Evolutionary conservation across 371 early-diverging fungal genomes (phyloP).

Genomic region (Parasitella parasitica): DNA sequence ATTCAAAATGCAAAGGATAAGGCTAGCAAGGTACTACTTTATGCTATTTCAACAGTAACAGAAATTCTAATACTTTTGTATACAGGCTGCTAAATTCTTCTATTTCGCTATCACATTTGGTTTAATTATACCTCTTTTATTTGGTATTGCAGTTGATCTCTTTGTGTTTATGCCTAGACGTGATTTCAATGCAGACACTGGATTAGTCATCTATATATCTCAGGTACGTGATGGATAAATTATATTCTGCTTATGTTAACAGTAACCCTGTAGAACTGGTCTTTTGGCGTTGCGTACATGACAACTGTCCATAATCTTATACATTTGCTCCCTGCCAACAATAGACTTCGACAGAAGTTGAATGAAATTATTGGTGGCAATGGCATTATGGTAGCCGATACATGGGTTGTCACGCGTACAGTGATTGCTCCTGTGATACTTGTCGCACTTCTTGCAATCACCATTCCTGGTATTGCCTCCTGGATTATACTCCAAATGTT

Average conservation of each 20-base stretch:
- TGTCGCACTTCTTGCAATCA: constrained; percentile 16
- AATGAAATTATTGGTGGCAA: constrained; percentile 28
- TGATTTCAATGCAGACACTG: constrained; percentile 30
- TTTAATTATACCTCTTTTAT: constrained; percentile 51
- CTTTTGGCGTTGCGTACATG: constrained; percentile 58
- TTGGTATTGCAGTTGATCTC: constrained; percentile 58
- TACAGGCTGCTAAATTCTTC: constrained; percentile 12
- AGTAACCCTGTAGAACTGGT: constrained; percentile 49
- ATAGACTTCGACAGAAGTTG: constrained; percentile 33
- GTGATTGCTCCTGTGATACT: constrained; percentile 34
- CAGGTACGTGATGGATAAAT: too few relatives aligned
- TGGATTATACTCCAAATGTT: constrained; percentile 19
- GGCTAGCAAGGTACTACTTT: constrained; percentile 1
- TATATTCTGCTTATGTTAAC: neutral
- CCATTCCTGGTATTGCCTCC: constrained; percentile 18
- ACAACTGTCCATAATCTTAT: constrained; percentile 51
- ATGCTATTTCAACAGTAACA: neutral
- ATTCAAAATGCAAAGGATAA: constrained; percentile 11
- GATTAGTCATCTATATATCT: constrained; percentile 45
- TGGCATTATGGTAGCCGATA: constrained; percentile 26
- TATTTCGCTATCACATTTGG: constrained; percentile 49
- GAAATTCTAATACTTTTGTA: neutral
- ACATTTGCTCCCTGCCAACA: constrained; percentile 45
- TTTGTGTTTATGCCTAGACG: constrained; percentile 57
- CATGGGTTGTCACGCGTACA: constrained; percentile 30